phyloP scores from a whole-genome alignment of 2,329 filamentous ascomycete genomes.

The Scytalidium lignicola region DNA sequence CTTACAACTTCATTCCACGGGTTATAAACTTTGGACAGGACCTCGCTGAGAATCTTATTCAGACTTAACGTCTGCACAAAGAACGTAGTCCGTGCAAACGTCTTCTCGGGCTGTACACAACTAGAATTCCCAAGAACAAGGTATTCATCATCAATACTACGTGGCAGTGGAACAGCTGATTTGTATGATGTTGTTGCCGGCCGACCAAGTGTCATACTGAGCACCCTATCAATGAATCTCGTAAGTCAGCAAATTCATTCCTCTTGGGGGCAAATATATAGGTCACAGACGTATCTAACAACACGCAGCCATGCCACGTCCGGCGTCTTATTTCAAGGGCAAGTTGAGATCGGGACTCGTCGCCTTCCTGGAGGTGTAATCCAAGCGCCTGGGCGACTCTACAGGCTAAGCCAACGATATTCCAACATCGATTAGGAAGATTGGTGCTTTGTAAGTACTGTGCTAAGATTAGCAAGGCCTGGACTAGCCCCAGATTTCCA shows the following conservation, averaged over 20 bases:
- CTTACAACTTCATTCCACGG: too few relatives aligned
- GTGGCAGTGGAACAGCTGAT: constrained; percentile 13
- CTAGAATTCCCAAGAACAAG: constrained; percentile 7
- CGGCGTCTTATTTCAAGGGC: constrained; percentile 25
- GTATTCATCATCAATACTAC: constrained; percentile 27
- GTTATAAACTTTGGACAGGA: too few relatives aligned
- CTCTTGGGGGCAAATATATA: too few relatives aligned
- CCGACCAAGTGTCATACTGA: constrained; percentile 25
- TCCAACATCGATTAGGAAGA: constrained; percentile 27
- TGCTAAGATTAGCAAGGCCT: constrained; percentile 24
- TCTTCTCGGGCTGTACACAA: too few relatives aligned
- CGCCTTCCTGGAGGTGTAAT: constrained; percentile 14
- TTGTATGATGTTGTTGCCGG: constrained; percentile 16
- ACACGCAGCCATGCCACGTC: constrained; percentile 27
- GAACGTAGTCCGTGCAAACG: too few relatives aligned
- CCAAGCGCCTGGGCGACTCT: constrained; percentile 26
- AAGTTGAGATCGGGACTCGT: constrained; percentile 13
- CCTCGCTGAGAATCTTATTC: too few relatives aligned
- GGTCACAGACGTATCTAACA: constrained; percentile 21
- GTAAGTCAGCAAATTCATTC: background rate
- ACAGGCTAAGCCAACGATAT: constrained; percentile 24
- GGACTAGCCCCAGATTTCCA: constrained; percentile 21
- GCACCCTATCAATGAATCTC: constrained; percentile 9
- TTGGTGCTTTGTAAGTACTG: constrained; percentile 26
- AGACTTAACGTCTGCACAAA: too few relatives aligned